phyloP scores from a whole-genome alignment of 768 basidiomycete genomes.

The Agaricus subrufescens region DNA sequence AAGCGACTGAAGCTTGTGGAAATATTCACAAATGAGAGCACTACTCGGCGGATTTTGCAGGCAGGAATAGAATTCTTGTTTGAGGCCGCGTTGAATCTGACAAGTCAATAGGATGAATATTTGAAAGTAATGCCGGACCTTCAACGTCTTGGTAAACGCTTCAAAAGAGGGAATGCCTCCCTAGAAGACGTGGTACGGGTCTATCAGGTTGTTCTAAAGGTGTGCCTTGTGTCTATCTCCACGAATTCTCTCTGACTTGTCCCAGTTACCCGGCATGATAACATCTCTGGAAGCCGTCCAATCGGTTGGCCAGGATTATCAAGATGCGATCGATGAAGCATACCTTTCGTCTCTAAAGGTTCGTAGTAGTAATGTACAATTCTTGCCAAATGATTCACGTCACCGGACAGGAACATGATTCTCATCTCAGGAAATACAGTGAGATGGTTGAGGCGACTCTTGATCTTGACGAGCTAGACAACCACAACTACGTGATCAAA shows the following conservation, averaged over 20 bases:
- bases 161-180: conserved; percentile 77
- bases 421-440: conserved; percentile 68
- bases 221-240: conserved; percentile 21
- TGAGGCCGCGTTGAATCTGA: neutral
- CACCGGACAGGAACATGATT: conserved; percentile 52
- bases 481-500: conserved; percentile 88
- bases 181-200: conserved; percentile 95
- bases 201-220: conserved; percentile 89
- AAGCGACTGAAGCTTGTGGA: conserved; percentile 88
- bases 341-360: conserved; percentile 66
- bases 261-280: conserved; percentile 72
- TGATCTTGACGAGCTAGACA: conserved; percentile 80
- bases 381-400: no score
- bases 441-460: conserved; percentile 97
- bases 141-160: conserved; percentile 85
- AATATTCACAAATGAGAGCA: conserved; percentile 74
- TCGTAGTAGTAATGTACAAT: conserved; percentile 8
- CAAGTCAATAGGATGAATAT: conserved; percentile 62
- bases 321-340: conserved; percentile 55
- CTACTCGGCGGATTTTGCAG: conserved; percentile 67
- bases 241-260: neutral
- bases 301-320: conserved; percentile 39
- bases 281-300: conserved; percentile 50
- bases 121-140: conserved; percentile 93
- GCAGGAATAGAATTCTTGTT: conserved; percentile 30